Evolutionary conservation across 495 filamentous ascomycete species (phyloP).

Genomic region (Chaetomium tenue): DNA sequence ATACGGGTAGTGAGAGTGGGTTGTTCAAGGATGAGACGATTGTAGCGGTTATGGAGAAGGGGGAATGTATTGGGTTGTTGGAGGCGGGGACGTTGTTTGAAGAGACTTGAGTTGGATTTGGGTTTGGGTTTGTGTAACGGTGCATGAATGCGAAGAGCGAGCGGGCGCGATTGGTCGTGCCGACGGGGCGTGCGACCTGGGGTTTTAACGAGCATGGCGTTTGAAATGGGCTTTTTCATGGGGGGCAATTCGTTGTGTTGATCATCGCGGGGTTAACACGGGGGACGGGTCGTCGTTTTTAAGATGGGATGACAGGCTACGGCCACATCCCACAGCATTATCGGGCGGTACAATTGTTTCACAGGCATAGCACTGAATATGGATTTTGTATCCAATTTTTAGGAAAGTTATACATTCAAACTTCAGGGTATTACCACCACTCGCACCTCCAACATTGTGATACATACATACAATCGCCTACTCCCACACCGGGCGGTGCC

Average conservation of each 20-base stretch:
- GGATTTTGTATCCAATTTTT: background rate
- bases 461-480: too few relatives aligned
- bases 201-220: background rate
- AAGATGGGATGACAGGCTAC: background rate
- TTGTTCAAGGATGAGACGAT: conserved; percentile 43
- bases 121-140: background rate
- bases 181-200: conserved; percentile 12
- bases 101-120: conserved; percentile 13
- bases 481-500: too few relatives aligned
- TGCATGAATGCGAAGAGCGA: background rate
- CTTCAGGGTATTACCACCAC: background rate
- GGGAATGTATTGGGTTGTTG: conserved; percentile 45
- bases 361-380: background rate
- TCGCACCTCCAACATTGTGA: background rate
- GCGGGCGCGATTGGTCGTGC: too few relatives aligned
- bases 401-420: background rate
- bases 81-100: conserved; percentile 42
- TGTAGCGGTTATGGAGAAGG: conserved; percentile 44
- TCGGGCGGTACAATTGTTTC: conserved; percentile 3
- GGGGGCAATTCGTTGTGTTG: background rate
- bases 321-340: background rate
- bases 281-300: background rate
- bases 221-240: background rate
- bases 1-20: conserved; percentile 13
- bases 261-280: background rate